These are phyloP conservation scores for Immersiporthe knoxdaviesiana DNA, from an alignment of 2,329 filamentous ascomycete species.

Conservation along the genomic window DNA sequence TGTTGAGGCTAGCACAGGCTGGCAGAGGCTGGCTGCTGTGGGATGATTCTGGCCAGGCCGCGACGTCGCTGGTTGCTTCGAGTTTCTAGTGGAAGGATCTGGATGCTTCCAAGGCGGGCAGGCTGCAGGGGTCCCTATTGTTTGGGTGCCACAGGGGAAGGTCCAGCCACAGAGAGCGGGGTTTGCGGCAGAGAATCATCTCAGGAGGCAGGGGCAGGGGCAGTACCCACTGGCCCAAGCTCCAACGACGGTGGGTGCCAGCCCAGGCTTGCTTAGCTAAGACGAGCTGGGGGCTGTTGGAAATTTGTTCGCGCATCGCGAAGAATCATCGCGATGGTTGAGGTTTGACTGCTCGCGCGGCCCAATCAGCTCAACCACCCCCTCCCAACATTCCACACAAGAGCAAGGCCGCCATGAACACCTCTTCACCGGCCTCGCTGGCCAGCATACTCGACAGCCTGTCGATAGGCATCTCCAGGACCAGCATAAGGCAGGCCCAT, in stretches of 20 bases:
- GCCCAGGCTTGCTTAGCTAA: constrained; percentile 28
- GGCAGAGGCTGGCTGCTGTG: constrained; percentile 13
- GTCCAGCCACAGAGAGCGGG: constrained; percentile 20
- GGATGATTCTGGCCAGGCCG: constrained; percentile 16
- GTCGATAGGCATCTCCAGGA: constrained; percentile 45
- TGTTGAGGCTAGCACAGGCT: constrained; percentile 23
- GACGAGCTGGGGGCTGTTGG: constrained; percentile 8
- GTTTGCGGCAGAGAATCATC: constrained; percentile 13
- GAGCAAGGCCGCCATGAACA: constrained; percentile 33
- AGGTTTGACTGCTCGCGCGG: constrained; percentile 11
- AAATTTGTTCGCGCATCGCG: constrained; percentile 27
- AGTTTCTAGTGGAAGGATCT: constrained; percentile 21
- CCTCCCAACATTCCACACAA: constrained; percentile 36
- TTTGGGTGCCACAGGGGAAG: neutral
- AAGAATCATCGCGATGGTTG: constrained; percentile 33
- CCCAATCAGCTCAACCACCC: constrained; percentile 36
- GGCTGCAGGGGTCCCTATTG: neutral
- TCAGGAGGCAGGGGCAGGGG: neutral
- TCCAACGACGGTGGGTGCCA: neutral
- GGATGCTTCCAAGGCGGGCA: constrained; percentile 15
- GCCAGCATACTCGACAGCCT: constrained; percentile 39
- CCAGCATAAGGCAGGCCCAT: constrained; percentile 46
- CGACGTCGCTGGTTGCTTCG: constrained; percentile 26
- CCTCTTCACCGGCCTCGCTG: constrained; percentile 40
- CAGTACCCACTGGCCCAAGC: constrained; percentile 3